Conservation (phyloP, 2,329 filamentous ascomycete genomes). For the Pseudomassariella vexata region DNA sequence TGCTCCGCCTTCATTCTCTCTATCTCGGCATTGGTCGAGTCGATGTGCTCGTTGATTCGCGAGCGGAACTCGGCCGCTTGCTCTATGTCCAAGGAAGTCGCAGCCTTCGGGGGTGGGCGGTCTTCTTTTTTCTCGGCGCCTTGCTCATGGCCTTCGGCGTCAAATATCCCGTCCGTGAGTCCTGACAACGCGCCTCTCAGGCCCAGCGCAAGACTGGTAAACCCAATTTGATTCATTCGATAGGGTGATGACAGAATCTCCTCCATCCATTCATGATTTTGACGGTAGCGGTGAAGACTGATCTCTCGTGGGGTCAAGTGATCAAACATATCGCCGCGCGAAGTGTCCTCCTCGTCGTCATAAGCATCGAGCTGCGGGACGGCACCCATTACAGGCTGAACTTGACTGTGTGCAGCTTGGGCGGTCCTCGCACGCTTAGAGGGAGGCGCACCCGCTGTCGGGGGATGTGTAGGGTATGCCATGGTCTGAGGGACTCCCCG, state of each 20-base stretch:
- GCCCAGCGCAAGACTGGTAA: slow-evolving; percentile 81
- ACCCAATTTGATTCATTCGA: slow-evolving; percentile 75
- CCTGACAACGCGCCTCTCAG: slow-evolving; percentile 74
- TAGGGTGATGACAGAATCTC: slow-evolving; percentile 92
- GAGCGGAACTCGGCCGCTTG: slow-evolving; percentile 80
- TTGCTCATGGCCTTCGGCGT: slow-evolving; percentile 53
- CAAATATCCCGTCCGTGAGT: slow-evolving; percentile 80
- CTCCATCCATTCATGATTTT: slow-evolving; percentile 99
- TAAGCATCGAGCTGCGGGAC: slow-evolving; percentile 40
- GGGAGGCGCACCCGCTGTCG: slow-evolving; percentile 40
- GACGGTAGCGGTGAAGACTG: slow-evolving; percentile 78
- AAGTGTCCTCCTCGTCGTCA: slow-evolving; percentile 87
- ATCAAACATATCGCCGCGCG: slow-evolving; percentile 83
- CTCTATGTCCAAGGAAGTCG: slow-evolving; percentile 64
- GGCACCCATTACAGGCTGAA: slow-evolving; percentile 31
- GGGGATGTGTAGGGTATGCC: slow-evolving; percentile 53
- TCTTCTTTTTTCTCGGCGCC: slow-evolving; percentile 34
- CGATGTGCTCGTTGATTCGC: slow-evolving; percentile 66
- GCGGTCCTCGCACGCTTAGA: slow-evolving; percentile 48
- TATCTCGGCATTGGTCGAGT: slow-evolving; percentile 73
- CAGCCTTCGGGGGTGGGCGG: slow-evolving; percentile 49
- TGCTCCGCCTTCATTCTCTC: slow-evolving; percentile 79
- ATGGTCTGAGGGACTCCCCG: slow-evolving; percentile 52
- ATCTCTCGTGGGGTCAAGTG: slow-evolving; percentile 85
- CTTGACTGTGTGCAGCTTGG: slow-evolving; percentile 32